Base-by-base conservation (phyloP, 805 yeast genomes). In the Ogataea dorogensis region DNA sequence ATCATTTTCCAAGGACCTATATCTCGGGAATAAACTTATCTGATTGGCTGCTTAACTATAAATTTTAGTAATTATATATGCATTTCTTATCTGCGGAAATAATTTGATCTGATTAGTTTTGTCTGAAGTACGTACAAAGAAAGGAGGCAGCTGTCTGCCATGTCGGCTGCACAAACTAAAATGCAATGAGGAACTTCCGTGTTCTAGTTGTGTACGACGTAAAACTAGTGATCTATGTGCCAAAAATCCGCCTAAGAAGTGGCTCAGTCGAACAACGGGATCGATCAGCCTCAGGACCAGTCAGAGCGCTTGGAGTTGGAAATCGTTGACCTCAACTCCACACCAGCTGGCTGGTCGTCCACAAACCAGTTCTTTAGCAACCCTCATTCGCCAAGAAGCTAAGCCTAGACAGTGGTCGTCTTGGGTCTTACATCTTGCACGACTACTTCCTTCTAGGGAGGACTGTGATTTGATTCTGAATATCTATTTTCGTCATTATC, bases 221-320 rank as follows among this genome's bases (percentile, higher is more conserved):
- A 34, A 39, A 15, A 42, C 38, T 15, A 30, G 22, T 16, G 44
- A 36, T 5, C 37, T 34, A 61, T 20, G 61, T 68, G 9, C 56
- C 73, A 53, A 61, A 12, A 38, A 41, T 18, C 48, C 48, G 4
- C 46, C 48, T 7, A 44, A 29, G 13, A 38, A 23, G n/a, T 40
- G 44, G 44, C 31, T 40, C 20, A 39, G 43, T 19, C 25, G 28
- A 17, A 12, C 34, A 5, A 17, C 38, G n/a, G 14, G 14, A 5
- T 8, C 25, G 7, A n/a, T n/a, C 13, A 8, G 4, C 4, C 5
- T 12, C 7, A 4, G 15, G 5, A 7, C 25, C 13, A 11, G 15
- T 12, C 13, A 13, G 7, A 5, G 5, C 7, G 13, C 3, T 3
- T 11, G 8, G 25, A 7, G 8, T 10, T 23, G 25, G 25, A 15